These are phyloP conservation scores for Paraurostyla sp. DNA, from an alignment of 73 alveolate species.

Conservation along the genomic window DNA sequence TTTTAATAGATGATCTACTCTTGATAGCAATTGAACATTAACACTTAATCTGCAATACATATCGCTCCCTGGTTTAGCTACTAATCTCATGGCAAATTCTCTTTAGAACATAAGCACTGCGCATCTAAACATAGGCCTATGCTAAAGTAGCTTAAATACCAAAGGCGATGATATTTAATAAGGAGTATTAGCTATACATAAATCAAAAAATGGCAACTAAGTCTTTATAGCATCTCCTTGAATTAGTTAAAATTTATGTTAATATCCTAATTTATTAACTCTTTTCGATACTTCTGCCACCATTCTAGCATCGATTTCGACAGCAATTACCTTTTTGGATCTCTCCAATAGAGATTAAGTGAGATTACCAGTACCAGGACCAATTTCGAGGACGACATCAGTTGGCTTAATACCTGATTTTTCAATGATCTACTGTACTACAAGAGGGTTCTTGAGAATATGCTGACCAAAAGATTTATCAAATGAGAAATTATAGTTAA, in stretches of 20 bases:
- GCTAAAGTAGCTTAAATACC: slow-evolving; percentile 95
- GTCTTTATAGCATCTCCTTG: slow-evolving; percentile 96
- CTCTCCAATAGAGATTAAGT: slow-evolving; percentile 94
- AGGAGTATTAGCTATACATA: slow-evolving; percentile 99
- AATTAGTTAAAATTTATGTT: slow-evolving; percentile 93
- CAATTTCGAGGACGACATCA: slow-evolving; percentile 97
- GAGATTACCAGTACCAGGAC: slow-evolving; percentile 99
- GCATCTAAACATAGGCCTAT: slow-evolving; percentile 97
- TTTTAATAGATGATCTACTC: slow-evolving; percentile 97
- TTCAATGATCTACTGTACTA: slow-evolving; percentile 91
- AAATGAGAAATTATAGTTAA: slow-evolving; percentile 62
- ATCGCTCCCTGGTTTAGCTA: slow-evolving; percentile 98
- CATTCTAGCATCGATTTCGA: slow-evolving; percentile 98
- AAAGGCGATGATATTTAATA: slow-evolving; percentile 98
- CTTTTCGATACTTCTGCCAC: slow-evolving; percentile 97
- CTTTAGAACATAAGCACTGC: slow-evolving; percentile 98
- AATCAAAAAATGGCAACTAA: slow-evolving; percentile 97
- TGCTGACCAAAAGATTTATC: slow-evolving; percentile 93
- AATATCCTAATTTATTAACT: slow-evolving; percentile 91
- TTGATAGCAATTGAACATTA: slow-evolving; percentile 95
- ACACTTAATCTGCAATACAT: slow-evolving; percentile 98
- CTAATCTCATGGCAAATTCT: slow-evolving; percentile 99
- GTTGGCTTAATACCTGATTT: slow-evolving; percentile 98
- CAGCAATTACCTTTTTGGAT: slow-evolving; percentile 96
- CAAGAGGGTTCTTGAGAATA: slow-evolving; percentile 95